phyloP scores from a whole-genome alignment of 1,139 yeast genomes.

The Pichia terricola region DNA sequence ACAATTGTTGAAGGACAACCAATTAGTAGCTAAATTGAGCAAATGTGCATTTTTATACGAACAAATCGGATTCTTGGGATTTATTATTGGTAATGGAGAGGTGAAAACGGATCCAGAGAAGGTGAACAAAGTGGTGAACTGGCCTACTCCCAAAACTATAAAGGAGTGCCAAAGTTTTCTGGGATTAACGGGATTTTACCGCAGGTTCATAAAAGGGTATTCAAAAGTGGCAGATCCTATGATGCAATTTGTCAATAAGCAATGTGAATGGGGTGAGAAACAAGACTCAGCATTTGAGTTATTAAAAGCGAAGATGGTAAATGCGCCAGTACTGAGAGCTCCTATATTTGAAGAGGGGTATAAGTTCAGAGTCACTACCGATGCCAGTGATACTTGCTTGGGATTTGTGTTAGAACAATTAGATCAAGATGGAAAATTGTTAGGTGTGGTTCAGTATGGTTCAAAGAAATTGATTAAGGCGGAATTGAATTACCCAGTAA shows the following conservation, averaged over 20 bases:
- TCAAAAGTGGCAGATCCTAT: neutral
- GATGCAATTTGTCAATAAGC: neutral
- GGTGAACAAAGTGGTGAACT: slow-evolving; percentile 2
- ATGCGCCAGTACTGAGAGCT: neutral
- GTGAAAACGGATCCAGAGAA: slow-evolving; percentile 7
- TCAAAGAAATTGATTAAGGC: neutral
- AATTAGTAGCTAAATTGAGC: too few relatives aligned
- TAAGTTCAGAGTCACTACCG: neutral
- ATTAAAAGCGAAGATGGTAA: neutral
- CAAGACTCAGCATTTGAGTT: neutral
- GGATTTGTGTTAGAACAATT: neutral
- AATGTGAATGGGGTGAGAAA: neutral
- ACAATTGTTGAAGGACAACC: too few relatives aligned
- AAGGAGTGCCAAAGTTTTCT: slow-evolving; percentile 4
- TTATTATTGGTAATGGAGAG: neutral
- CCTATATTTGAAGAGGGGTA: neutral
- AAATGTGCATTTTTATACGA: too few relatives aligned
- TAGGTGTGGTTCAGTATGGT: slow-evolving; percentile 1
- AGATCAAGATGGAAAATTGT: neutral
- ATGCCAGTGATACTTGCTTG: neutral
- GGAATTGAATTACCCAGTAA: neutral
- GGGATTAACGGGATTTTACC: slow-evolving; percentile 8
- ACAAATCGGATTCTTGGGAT: too few relatives aligned
- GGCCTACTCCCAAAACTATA: slow-evolving; percentile 6
- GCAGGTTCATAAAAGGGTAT: slow-evolving; percentile 1